Percentiles rank a stretch among this genome's conserved stretches.
Evolutionary conservation across 2,329 filamentous ascomycete species (phyloP).

Genomic region (Fusarium armeniacum): DNA sequence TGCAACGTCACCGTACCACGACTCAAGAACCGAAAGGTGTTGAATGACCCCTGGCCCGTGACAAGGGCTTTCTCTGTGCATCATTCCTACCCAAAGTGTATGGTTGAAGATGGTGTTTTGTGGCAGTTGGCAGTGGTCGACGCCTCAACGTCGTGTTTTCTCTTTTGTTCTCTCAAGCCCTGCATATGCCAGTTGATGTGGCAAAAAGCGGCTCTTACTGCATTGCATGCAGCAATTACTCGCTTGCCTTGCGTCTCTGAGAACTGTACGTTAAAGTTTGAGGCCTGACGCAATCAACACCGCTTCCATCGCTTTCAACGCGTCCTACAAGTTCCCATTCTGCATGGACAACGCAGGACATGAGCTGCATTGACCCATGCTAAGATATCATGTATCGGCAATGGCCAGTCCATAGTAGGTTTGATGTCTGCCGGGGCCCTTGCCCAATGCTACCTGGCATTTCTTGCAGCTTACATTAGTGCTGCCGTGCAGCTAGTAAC

Average conservation of each 20-base stretch:
- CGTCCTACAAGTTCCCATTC: constrained; percentile 6
- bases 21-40: constrained; percentile 38
- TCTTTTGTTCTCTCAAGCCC: constrained; percentile 42
- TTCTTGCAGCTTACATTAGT: constrained; percentile 47
- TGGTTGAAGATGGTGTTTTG: constrained; percentile 29
- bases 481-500: constrained; percentile 19
- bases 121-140: constrained; percentile 17
- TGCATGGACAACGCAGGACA: constrained; percentile 22
- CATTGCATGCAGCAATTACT: constrained; percentile 35
- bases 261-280: constrained; percentile 9
- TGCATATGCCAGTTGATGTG: constrained; percentile 50
- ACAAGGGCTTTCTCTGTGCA: constrained; percentile 37
- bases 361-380: constrained; percentile 19
- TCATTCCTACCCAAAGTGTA: constrained; percentile 17
- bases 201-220: constrained; percentile 48
- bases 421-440: constrained; percentile 37
- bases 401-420: constrained; percentile 30
- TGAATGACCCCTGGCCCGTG: constrained; percentile 43
- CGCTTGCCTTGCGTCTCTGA: constrained; percentile 9
- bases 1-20: constrained; percentile 13
- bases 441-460: constrained; percentile 36
- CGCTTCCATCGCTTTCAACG: not conserved
- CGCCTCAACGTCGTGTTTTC: constrained; percentile 40
- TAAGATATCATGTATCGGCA: constrained; percentile 32
- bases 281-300: constrained; percentile 3